Conservation (phyloP, 495 filamentous ascomycete species). For the Penicillium cosmopolitanum region DNA sequence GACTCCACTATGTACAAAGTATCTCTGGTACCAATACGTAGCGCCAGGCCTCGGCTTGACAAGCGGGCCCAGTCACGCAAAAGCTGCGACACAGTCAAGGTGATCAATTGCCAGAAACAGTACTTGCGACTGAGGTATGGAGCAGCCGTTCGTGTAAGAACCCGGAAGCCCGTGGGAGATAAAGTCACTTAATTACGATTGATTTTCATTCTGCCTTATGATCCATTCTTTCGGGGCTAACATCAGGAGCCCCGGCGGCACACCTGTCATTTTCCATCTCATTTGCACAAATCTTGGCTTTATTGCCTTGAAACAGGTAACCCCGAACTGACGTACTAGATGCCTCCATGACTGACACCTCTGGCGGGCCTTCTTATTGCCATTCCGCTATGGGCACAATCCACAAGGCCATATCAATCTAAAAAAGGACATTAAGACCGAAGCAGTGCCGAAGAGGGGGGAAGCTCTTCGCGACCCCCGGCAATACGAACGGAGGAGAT, state of each 20-base stretch:
- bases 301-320: constrained; percentile 6
- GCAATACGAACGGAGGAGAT: not conserved
- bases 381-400: not conserved
- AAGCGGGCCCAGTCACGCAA: constrained; percentile 9
- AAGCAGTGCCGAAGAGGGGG: not conserved
- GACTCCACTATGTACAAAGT: constrained; percentile 4
- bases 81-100: not conserved
- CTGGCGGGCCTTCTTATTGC: not conserved
- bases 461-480: not conserved
- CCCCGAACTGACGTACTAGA: not conserved
- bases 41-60: constrained; percentile 14
- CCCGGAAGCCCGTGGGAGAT: constrained; percentile 6
- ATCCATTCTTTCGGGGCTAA: not conserved
- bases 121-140: constrained; percentile 2
- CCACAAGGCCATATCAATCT: not conserved
- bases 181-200: not conserved
- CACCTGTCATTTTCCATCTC: constrained; percentile 3
- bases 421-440: not conserved
- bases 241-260: not conserved
- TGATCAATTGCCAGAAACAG: constrained; percentile 15
- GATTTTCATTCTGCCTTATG: not conserved
- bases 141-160: constrained; percentile 2
- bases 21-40: constrained; percentile 10
- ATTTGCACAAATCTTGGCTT: not conserved
- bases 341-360: not conserved